phyloP scores from a whole-genome alignment of 2,329 filamentous ascomycete genomes.

The Triangularia setosa region DNA sequence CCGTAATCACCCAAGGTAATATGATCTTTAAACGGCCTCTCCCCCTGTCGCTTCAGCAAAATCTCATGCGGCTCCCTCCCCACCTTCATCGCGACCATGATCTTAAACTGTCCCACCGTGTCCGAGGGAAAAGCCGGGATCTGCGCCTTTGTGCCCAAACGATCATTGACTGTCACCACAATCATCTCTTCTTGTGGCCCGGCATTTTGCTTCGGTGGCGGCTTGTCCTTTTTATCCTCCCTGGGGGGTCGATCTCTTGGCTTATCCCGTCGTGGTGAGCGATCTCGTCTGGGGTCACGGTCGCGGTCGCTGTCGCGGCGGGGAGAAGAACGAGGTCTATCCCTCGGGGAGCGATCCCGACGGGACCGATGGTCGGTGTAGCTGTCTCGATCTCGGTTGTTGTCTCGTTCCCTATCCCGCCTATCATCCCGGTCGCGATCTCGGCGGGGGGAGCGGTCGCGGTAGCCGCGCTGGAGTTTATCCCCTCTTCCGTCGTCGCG shows the following conservation, averaged over 20 bases:
- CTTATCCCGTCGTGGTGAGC: background rate
- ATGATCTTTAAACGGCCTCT: conserved; percentile 89
- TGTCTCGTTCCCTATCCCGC: conserved; percentile 21
- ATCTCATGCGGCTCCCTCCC: conserved; percentile 89
- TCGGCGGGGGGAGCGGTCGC: conserved; percentile 27
- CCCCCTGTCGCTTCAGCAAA: conserved; percentile 83
- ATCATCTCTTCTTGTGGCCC: conserved; percentile 73
- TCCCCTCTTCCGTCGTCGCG: conserved; percentile 18
- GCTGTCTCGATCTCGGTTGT: background rate
- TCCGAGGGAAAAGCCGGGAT: conserved; percentile 87
- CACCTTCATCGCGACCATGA: conserved; percentile 84
- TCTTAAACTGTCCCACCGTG: conserved; percentile 81
- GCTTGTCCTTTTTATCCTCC: conserved; percentile 31
- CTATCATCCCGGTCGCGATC: conserved; percentile 13
- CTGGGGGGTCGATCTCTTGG: conserved; percentile 24
- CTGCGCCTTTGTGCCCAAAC: conserved; percentile 91
- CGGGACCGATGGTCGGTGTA: conserved; percentile 7
- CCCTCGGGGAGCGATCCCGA: conserved; percentile 25
- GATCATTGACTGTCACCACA: conserved; percentile 87
- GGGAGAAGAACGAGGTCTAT: conserved; percentile 31
- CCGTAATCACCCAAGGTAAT: conserved; percentile 87
- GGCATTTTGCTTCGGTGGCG: conserved; percentile 26
- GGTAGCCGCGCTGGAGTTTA: conserved; percentile 27
- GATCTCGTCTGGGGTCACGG: conserved; percentile 32
- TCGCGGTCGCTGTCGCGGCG: conserved; percentile 28